Evolutionary conservation across 371 early-diverging fungal species (phyloP), one percentile per base, ranked within the genome.

Genomic region (Vittaforma corneae): DNA sequence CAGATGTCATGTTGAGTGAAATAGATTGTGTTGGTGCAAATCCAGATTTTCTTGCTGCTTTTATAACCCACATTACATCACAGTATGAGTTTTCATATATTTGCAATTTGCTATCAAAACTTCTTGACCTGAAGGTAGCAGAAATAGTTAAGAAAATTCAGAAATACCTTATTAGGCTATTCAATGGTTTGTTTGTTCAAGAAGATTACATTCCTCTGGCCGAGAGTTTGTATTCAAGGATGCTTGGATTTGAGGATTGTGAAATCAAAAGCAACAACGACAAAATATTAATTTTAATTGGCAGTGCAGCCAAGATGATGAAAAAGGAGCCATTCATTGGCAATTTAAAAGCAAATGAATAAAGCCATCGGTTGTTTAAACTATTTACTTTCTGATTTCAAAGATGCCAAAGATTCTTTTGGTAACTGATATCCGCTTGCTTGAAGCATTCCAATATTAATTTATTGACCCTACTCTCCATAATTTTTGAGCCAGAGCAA

Each of bases 11-110:
- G 11, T 11, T 11, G 11, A 11, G 18, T 18, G 18, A 40, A 40
- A 18, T 40, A 11, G 11, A 11, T 40, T 11, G 11, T 11, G 40
- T 11, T 11, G 40, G 18, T 11, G 11, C 18, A 40, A 11, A 11
- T 11, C 40, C 40, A 32, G 18, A 24, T 6, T 50, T 50, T 32
- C 6, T 32, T 32, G 32, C 9, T 32, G 6, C 14, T 9, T 50
- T 11, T 24, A 50, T 50, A 24, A 9, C 28, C 16, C 32, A 50
- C 18, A 9, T 50, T 9, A 9, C 18, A 9, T 11, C 14, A 32
- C 9, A 50, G 50, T 50, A 50, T 32, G 50, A 50, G 50, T 18
- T 50, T 32, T 32, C 32, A 32, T 32, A 9, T 32, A 50, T 50
- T 32, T 24, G 6, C 18, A 24, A 50, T 9, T 6, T 50, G 18